These are phyloP conservation scores for Pichia terricola DNA, from an alignment of 1,139 yeast species.

Conservation along the genomic window DNA sequence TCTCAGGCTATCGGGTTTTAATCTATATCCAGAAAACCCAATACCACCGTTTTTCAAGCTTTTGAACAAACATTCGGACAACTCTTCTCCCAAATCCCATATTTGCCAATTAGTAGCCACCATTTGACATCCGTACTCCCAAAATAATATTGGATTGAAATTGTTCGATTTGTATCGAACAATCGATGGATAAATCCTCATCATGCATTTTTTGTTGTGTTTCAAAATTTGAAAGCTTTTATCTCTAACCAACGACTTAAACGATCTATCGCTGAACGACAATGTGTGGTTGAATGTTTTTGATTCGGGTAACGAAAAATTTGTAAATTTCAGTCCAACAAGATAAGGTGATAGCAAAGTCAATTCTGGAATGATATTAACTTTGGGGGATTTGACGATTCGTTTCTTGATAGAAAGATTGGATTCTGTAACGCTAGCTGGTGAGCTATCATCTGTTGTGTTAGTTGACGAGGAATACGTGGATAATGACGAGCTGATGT, in stretches of 20 bases:
- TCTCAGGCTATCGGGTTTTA: constrained; percentile 45
- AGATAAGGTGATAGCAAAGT: constrained; percentile 56
- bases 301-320: constrained; percentile 80
- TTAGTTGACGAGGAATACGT: constrained; percentile 35
- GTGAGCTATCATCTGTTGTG: constrained; percentile 34
- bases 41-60: constrained; percentile 15
- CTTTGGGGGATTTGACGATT: constrained; percentile 14
- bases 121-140: constrained; percentile 87
- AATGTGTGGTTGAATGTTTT: constrained; percentile 75
- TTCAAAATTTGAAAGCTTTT: constrained; percentile 49
- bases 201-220: constrained; percentile 66
- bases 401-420: constrained; percentile 10
- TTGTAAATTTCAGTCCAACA: constrained; percentile 68
- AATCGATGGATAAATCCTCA: constrained; percentile 84
- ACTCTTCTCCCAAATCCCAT: constrained; percentile 77
- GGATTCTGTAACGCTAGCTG: background rate
- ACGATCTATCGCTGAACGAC: constrained; percentile 69
- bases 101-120: constrained; percentile 98
- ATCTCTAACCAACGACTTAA: constrained; percentile 58
- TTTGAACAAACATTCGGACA: constrained; percentile 79
- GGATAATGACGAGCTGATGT: constrained; percentile 21
- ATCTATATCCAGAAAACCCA: constrained; percentile 59
- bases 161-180: constrained; percentile 70
- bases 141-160: constrained; percentile 65
- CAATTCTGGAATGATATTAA: constrained; percentile 38